Base-by-base conservation (phyloP, 768 basidiomycete genomes). In the Hygrophorus pudorinus region DNA sequence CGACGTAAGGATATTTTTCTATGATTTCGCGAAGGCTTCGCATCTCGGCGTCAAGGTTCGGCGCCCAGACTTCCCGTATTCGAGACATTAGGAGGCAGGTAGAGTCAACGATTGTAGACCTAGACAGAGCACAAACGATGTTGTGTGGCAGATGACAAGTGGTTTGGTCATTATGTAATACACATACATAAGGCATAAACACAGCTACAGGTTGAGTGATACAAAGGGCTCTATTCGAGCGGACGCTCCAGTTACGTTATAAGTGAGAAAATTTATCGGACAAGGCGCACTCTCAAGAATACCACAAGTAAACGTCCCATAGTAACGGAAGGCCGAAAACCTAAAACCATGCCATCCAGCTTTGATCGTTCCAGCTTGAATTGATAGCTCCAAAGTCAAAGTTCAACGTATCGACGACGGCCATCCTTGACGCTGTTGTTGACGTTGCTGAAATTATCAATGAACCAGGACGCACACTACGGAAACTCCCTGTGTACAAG, bases 51-150 rank as follows among this genome's bases (percentile, higher is more conserved):
- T 97, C 92, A 50, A 99, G 80, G 64, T 93, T 96, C 30, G 80
- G 82, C 1, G 79, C 78, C 93, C 94, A 99, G 55, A 99, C 94
- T 56, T 99, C 91, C 55, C 82, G 77, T 78, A 93, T 93, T 63
- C 81, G 79, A 51, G 81, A 73, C 82, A 86, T 85, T n/a, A n/a
- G 10, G 5, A 5, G 5, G 30, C 5, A 5, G 40, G n/a, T 41
- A n/a, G n/a, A n/a, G n/a, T 41, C 28, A 27, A 41, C 40, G 38
- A 24, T 13, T 13, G 21, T 43, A 43, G 14, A 43, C 16, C 42
- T 24, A 3, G 7, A 24, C 24, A 24, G 24, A 24, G 7, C 4
- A 24, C 4, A 24, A 3, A 24, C 3, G 24, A 24, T 7, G 24
- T 3, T 24, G 7, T n/a, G 24, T 24, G 7, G 7, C 24, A 7